Base-by-base conservation (phyloP, 208 protist genomes). In the Leishmania major region DNA sequence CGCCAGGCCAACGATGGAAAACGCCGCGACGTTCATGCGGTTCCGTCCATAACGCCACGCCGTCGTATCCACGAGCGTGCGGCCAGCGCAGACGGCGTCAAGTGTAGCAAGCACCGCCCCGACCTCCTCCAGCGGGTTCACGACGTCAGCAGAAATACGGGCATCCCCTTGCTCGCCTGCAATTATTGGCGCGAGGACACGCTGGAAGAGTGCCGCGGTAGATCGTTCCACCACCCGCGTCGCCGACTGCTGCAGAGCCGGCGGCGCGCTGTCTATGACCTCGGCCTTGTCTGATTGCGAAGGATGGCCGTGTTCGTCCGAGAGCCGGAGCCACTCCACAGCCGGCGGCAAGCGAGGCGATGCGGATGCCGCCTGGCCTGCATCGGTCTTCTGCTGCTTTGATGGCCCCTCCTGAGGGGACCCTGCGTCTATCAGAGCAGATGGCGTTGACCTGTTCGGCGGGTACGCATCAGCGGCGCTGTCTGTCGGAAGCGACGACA, bases 31-130 rank as follows among this genome's bases (percentile, higher is more conserved):
- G 28, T 81, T 60, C 31, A 94, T 75, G 67, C 89, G 90, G 73
- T 96, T 96, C 40, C 92, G 80, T 17, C 90, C 92, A 76, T 96
- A 94, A 13, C 88, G 88, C 88, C 89, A 96, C 31, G 89, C 85
- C 1, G 84, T 86, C 1, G 62, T 40, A 62, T 91, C 88, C 6
- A 83, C 37, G 22, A 92, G 49, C 25, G 88, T 94, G 31, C 92
- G 92, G 22, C 80, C 80, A 22, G 81, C 78, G 57, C 88, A 93
- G 19, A 80, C 87, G 10, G 79, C 78, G 78, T 85, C 85, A 25
- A 96, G 59, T 25, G 72, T 79, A 28, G 83, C 87, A 8, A 96
- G 82, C 69, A 93, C 90, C n/a, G 75, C 69, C 25, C 90, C 90
- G 2, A 96, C 84, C 66, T 93, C 89, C 10, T 72, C 83, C 47